These are phyloP conservation scores for Lichtheimia ramosa DNA, from an alignment of 371 early-diverging fungal genomes.

Conservation along the genomic window DNA sequence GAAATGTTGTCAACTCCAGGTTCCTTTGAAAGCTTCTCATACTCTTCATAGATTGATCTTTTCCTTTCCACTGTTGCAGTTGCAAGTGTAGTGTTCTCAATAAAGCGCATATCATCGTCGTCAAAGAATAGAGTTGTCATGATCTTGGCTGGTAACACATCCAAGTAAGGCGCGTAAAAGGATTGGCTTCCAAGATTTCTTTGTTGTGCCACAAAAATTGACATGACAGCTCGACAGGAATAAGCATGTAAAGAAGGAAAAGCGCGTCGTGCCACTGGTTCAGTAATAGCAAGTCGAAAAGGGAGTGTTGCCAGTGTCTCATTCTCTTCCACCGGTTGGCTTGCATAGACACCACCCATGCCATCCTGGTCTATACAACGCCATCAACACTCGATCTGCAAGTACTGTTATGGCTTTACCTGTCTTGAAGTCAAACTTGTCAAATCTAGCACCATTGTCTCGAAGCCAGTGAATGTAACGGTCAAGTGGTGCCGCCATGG, in stretches of 20 bases:
- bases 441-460: slow-evolving; percentile 35
- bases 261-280: slow-evolving; percentile 37
- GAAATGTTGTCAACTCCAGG: slow-evolving; percentile 20
- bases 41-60: slow-evolving; percentile 27
- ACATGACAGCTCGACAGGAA: slow-evolving; percentile 38
- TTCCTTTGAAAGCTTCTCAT: slow-evolving; percentile 22
- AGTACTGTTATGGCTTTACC: slow-evolving; percentile 19
- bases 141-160: slow-evolving; percentile 45
- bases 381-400: not conserved
- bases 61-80: slow-evolving; percentile 41
- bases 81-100: slow-evolving; percentile 54
- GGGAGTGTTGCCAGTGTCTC: slow-evolving; percentile 42
- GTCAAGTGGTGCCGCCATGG: slow-evolving; percentile 2
- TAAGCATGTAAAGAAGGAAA: slow-evolving; percentile 27
- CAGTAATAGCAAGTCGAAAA: slow-evolving; percentile 45
- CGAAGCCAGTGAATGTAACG: slow-evolving; percentile 38
- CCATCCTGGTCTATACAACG: slow-evolving; percentile 21
- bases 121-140: slow-evolving; percentile 43
- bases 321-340: slow-evolving; percentile 21
- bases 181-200: slow-evolving; percentile 30
- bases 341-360: slow-evolving; percentile 46
- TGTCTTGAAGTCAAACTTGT: slow-evolving; percentile 37
- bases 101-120: slow-evolving; percentile 42
- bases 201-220: slow-evolving; percentile 42
- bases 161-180: slow-evolving; percentile 53